These are phyloP conservation scores for Reticulascus tulasneorum DNA, from an alignment of 2,329 filamentous ascomycete species.

Conservation along the genomic window DNA sequence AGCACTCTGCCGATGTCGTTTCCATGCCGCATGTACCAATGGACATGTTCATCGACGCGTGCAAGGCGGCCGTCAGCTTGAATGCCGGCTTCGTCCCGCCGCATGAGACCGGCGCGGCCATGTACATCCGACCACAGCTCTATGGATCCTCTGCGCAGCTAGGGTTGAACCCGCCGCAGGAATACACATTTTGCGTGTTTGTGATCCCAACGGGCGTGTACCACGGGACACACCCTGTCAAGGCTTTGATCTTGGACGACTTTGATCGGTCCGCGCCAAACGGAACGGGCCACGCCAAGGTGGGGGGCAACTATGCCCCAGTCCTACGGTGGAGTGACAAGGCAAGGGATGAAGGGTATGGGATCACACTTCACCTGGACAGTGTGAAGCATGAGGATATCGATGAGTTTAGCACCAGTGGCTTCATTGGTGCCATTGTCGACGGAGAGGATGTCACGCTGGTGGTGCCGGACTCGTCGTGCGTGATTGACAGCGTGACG, in stretches of 20 bases:
- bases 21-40: slow-evolving; percentile 78
- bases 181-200: slow-evolving; percentile 88
- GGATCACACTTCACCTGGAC: slow-evolving; percentile 93
- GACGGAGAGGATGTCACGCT: slow-evolving; percentile 59
- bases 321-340: slow-evolving; percentile 84
- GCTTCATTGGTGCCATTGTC: slow-evolving; percentile 77
- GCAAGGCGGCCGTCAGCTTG: slow-evolving; percentile 75
- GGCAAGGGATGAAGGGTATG: slow-evolving; percentile 73
- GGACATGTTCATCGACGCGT: slow-evolving; percentile 70
- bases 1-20: slow-evolving; percentile 77
- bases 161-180: slow-evolving; percentile 80
- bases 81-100: slow-evolving; percentile 92
- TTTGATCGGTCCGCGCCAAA: slow-evolving; percentile 93
- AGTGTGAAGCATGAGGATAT: slow-evolving; percentile 78
- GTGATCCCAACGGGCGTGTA: slow-evolving; percentile 92
- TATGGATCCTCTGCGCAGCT: slow-evolving; percentile 87
- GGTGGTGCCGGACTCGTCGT: slow-evolving; percentile 81
- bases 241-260: slow-evolving; percentile 81
- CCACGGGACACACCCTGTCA: slow-evolving; percentile 85
- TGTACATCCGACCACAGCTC: slow-evolving; percentile 88
- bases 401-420: slow-evolving; percentile 93
- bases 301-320: slow-evolving; percentile 94
- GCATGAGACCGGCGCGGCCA: slow-evolving; percentile 79
- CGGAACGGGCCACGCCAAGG: slow-evolving; percentile 86
- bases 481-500: slow-evolving; percentile 84